A percentile compares a stretch with the other conserved stretches of the same genome.
Conservation (phyloP, 139 green algal genomes). For the Chara braunii region DNA sequence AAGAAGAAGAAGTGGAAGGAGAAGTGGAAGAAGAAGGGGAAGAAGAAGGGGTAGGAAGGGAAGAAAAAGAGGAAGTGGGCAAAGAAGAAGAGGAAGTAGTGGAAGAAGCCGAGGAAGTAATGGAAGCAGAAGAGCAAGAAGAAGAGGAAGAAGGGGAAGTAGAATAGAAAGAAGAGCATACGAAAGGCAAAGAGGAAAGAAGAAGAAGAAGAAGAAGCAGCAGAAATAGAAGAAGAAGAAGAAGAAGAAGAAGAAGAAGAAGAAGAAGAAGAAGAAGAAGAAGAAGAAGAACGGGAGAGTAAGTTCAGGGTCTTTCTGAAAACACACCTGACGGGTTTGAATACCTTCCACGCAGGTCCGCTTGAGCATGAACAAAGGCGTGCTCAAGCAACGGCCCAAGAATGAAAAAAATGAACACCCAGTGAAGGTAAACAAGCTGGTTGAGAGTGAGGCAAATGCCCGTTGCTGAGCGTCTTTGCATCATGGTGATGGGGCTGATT, state of each 20-base stretch:
- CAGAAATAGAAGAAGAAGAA: neutral
- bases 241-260: neutral
- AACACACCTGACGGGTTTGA: too few species aligned
- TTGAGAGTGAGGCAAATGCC: too few species aligned
- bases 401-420: too few species aligned
- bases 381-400: too few species aligned
- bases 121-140: neutral
- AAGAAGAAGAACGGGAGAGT: neutral
- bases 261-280: neutral
- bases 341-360: too few species aligned
- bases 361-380: too few species aligned
- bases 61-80: neutral
- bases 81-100: neutral
- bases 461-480: too few species aligned
- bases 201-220: neutral
- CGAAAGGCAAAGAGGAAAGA: neutral
- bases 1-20: neutral
- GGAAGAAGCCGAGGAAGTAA: neutral
- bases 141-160: neutral
- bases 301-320: too few species aligned
- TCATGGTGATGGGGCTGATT: too few species aligned
- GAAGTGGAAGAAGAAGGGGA: neutral
- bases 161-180: neutral
- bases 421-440: too few species aligned
- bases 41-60: neutral